phyloP scores from a whole-genome alignment of 768 basidiomycete genomes.

The Solioccasus polychromus region DNA sequence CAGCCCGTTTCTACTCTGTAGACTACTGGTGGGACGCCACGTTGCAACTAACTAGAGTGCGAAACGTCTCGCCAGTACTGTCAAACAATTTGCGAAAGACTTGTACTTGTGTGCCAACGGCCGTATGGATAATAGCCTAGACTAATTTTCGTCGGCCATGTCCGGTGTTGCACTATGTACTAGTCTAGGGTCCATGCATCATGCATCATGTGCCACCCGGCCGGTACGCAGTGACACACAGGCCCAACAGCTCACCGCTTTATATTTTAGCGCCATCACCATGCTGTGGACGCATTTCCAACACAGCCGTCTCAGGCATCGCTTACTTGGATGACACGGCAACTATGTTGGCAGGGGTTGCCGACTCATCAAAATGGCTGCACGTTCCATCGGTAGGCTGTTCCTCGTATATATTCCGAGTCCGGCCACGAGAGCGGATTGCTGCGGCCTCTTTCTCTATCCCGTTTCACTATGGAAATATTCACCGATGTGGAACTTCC shows the following conservation, averaged over 20 bases:
- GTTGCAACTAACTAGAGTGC: too few relatives aligned
- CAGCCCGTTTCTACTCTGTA: too few relatives aligned
- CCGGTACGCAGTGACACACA: background rate
- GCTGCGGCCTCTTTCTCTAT: background rate
- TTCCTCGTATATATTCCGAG: constrained; percentile 22
- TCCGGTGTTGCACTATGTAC: too few relatives aligned
- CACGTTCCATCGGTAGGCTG: constrained; percentile 5
- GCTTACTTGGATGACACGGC: constrained; percentile 13
- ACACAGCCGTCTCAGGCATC: constrained; percentile 16
- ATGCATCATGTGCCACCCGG: too few relatives aligned
- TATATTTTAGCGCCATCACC: background rate
- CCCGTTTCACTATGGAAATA: constrained; percentile 13
- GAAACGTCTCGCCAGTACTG: too few relatives aligned
- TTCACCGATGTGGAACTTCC: constrained; percentile 35
- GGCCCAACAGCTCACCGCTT: too few relatives aligned
- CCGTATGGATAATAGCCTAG: too few relatives aligned
- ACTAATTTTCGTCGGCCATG: too few relatives aligned
- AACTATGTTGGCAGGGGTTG: constrained; percentile 1
- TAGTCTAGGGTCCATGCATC: too few relatives aligned
- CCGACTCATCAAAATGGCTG: constrained; percentile 7
- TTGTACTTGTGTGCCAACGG: too few relatives aligned
- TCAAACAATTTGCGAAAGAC: too few relatives aligned
- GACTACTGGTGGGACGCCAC: too few relatives aligned
- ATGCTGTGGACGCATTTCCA: constrained; percentile 4
- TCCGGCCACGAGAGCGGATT: constrained; percentile 1